Conservation (phyloP, 306 rosid genomes). For the Gastrolobium bilobum region DNA sequence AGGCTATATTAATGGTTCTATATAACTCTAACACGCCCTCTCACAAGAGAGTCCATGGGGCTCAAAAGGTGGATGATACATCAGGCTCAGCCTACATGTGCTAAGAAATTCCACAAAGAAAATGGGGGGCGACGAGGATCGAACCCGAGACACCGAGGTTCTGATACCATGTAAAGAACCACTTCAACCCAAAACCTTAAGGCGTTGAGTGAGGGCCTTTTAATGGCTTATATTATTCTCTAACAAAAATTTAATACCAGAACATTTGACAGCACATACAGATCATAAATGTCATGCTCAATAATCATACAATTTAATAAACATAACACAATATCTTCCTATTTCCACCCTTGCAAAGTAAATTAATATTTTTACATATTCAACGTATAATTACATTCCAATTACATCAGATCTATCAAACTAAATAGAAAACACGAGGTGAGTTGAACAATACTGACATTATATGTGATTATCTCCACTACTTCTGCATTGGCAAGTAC, state of each 20-base stretch:
- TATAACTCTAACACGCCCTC: too few species aligned
- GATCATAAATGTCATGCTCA: conserved; percentile 1
- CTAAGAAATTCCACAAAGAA: too few species aligned
- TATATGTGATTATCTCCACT: conserved; percentile 96
- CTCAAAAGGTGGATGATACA: too few species aligned
- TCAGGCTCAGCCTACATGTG: too few species aligned
- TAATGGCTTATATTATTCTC: too few species aligned
- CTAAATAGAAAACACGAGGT: conserved; percentile 10
- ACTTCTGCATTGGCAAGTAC: conserved; percentile 98
- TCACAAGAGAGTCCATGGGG: too few species aligned
- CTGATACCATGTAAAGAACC: too few species aligned
- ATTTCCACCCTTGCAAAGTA: conserved; percentile 30
- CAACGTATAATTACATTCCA: conserved; percentile 29
- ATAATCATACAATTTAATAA: conserved; percentile 21
- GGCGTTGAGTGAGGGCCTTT: too few species aligned
- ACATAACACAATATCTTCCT: conserved; percentile 13
- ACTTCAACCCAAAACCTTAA: too few species aligned
- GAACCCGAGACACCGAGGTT: too few species aligned
- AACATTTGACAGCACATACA: conserved; percentile 33
- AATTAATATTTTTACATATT: conserved; percentile 24
- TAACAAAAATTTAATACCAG: neutral
- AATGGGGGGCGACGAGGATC: too few species aligned
- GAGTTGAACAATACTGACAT: conserved; percentile 68
- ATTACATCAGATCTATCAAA: conserved; percentile 39
- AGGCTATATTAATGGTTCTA: too few species aligned